Evolutionary conservation across 495 filamentous ascomycete genomes (phyloP).

Genomic region (Penicillium paxilli): DNA sequence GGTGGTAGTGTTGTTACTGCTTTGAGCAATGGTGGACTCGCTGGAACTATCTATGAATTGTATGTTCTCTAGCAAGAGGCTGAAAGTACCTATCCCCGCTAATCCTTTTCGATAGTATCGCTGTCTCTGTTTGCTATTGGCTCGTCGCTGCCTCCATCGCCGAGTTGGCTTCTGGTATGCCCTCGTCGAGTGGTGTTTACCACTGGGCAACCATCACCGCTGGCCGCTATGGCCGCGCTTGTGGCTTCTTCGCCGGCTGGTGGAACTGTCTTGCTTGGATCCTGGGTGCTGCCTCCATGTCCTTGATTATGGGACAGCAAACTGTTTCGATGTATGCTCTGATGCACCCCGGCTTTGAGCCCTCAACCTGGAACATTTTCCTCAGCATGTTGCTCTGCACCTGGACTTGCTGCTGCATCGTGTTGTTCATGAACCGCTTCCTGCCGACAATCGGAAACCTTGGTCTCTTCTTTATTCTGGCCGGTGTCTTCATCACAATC

Average conservation of each 20-base stretch:
- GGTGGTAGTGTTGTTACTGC: conserved; percentile 50
- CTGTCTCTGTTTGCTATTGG: conserved; percentile 51
- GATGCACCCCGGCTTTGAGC: conserved; percentile 62
- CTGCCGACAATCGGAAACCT: conserved; percentile 66
- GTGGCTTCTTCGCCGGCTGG: conserved; percentile 78
- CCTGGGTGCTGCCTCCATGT: conserved; percentile 62
- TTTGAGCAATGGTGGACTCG: conserved; percentile 50
- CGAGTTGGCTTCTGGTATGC: conserved; percentile 78
- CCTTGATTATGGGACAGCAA: conserved; percentile 67
- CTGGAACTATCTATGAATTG: conserved; percentile 56
- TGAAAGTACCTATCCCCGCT: neutral
- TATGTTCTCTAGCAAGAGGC: conserved; percentile 9
- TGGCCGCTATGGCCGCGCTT: conserved; percentile 65
- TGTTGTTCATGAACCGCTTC: conserved; percentile 68
- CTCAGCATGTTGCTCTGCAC: conserved; percentile 65
- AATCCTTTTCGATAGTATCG: conserved; percentile 34
- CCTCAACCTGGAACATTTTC: conserved; percentile 74
- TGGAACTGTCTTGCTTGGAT: conserved; percentile 82
- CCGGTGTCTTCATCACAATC: conserved; percentile 69
- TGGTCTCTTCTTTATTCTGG: conserved; percentile 68
- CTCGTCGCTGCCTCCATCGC: conserved; percentile 60
- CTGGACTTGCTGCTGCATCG: conserved; percentile 63
- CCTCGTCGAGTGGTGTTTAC: conserved; percentile 78
- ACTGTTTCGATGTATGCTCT: conserved; percentile 68
- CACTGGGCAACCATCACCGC: conserved; percentile 81